These are phyloP conservation scores for Calonectria pauciramosa DNA, from an alignment of 2,329 filamentous ascomycete genomes.

Conservation along the genomic window DNA sequence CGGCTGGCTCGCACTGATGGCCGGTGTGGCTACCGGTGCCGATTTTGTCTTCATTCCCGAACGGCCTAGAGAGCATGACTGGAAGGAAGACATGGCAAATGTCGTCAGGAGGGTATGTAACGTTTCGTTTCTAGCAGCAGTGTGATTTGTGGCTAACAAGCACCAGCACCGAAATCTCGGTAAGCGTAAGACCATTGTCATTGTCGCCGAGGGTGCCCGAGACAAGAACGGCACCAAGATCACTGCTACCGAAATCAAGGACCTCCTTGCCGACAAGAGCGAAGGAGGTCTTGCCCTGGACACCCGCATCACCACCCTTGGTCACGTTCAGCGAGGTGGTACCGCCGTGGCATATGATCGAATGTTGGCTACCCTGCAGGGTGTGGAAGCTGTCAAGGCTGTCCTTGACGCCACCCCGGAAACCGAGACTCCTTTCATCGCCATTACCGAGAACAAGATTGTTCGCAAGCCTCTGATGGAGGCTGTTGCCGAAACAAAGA, in stretches of 20 bases:
- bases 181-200: slow-evolving; percentile 98
- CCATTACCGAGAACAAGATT: slow-evolving; percentile 98
- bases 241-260: slow-evolving; percentile 83
- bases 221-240: slow-evolving; percentile 89
- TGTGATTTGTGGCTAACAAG: slow-evolving; percentile 33
- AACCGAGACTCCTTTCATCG: slow-evolving; percentile 93
- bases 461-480: slow-evolving; percentile 89
- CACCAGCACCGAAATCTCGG: slow-evolving; percentile 84
- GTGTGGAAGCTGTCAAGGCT: slow-evolving; percentile 92
- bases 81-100: slow-evolving; percentile 88
- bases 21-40: slow-evolving; percentile 92
- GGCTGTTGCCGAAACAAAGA: slow-evolving; percentile 88
- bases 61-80: slow-evolving; percentile 87
- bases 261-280: slow-evolving; percentile 83
- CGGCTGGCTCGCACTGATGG: slow-evolving; percentile 97
- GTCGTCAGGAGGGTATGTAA: slow-evolving; percentile 77
- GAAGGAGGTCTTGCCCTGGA: slow-evolving; percentile 80
- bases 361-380: slow-evolving; percentile 92
- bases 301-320: slow-evolving; percentile 93
- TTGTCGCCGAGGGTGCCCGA: slow-evolving; percentile 94
- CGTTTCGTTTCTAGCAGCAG: not conserved
- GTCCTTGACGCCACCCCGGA: slow-evolving; percentile 91
- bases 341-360: slow-evolving; percentile 94
- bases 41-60: slow-evolving; percentile 99
- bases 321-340: slow-evolving; percentile 97